Conservation (phyloP, 805 yeast genomes). For the Saturnispora dispora region DNA sequence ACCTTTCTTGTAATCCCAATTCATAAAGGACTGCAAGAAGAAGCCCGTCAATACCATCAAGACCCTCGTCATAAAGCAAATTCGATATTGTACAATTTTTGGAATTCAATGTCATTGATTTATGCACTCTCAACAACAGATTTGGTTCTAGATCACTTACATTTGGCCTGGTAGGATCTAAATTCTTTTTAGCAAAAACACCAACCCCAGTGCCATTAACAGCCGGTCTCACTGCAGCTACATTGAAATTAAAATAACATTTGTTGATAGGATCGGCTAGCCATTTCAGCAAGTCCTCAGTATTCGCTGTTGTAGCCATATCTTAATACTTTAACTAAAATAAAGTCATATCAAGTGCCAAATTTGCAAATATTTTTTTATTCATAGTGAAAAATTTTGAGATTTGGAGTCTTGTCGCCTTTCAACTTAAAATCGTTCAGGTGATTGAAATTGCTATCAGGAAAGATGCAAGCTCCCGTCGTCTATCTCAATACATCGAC, state of each 20-base stretch:
- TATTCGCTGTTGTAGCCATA: constrained; percentile 27
- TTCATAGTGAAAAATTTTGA: constrained; percentile 1
- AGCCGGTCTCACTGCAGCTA: constrained; percentile 39
- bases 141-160: constrained; percentile 15
- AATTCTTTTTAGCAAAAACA: constrained; percentile 44
- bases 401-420: neutral
- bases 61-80: constrained; percentile 47
- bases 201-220: constrained; percentile 50
- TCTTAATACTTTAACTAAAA: neutral
- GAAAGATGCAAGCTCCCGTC: constrained; percentile 70
- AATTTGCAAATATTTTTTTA: neutral
- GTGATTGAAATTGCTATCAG: neutral
- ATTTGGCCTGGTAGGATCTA: constrained; percentile 21
- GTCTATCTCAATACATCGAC: constrained; percentile 80
- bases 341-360: neutral
- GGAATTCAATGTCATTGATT: constrained; percentile 46
- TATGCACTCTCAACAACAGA: constrained; percentile 51
- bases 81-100: constrained; percentile 58
- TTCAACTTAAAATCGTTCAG: neutral
- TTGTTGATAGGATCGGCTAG: constrained; percentile 36
- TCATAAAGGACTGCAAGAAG: constrained; percentile 70
- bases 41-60: constrained; percentile 59
- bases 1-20: constrained; percentile 39
- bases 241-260: constrained; percentile 43
- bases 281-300: constrained; percentile 39